Conservation (phyloP, 805 yeast species). For the Saturnispora serradocipensis region DNA sequence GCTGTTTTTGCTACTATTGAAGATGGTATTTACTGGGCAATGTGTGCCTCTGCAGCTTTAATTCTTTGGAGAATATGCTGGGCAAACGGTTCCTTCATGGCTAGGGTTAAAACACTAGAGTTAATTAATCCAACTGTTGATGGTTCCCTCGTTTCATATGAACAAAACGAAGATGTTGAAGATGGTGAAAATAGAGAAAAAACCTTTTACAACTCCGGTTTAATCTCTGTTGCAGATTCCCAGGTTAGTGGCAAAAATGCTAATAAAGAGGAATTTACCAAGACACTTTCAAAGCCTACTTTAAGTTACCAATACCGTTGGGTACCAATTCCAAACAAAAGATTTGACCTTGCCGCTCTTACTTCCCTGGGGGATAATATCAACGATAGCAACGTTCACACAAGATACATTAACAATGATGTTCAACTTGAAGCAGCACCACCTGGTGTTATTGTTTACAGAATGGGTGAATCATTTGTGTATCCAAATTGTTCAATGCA, state of each 20-base stretch:
- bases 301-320: conserved; percentile 34
- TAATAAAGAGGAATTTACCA: background rate
- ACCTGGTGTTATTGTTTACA: conserved; percentile 80
- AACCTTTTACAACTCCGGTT: conserved; percentile 9
- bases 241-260: conserved; percentile 2
- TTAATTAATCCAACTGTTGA: conserved; percentile 50
- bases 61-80: conserved; percentile 66
- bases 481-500: conserved; percentile 76
- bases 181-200: conserved; percentile 1
- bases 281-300: background rate
- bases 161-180: background rate
- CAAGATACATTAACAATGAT: conserved; percentile 39
- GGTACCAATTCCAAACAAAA: conserved; percentile 49
- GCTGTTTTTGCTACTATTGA: conserved; percentile 77
- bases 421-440: conserved; percentile 69
- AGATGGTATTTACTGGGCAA: conserved; percentile 84
- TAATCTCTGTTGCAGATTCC: conserved; percentile 8
- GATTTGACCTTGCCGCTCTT: background rate
- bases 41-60: conserved; percentile 71
- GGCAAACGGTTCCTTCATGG: conserved; percentile 78
- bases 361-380: conserved; percentile 5
- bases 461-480: conserved; percentile 72
- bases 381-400: conserved; percentile 23
- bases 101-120: conserved; percentile 64
- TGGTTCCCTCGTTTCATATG: background rate